Base-by-base conservation (phyloP, 805 yeast species). In the Zygotorulaspora florentina region DNA sequence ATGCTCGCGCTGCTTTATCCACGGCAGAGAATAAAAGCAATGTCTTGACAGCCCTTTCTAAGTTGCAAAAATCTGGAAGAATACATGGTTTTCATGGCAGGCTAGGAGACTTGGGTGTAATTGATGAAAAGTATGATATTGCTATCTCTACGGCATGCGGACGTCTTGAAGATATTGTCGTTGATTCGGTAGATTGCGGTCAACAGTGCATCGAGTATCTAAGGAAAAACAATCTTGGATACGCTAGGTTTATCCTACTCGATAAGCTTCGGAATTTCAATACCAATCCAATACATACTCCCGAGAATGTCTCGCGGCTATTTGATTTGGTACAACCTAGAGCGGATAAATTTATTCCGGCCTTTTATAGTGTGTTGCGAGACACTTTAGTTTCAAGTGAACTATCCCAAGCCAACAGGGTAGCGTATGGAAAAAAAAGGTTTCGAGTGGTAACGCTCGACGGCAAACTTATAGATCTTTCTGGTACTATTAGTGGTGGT, bases 401-500 rank as follows among this genome's bases (percentile, higher is more conserved):
- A 58, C 71, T 89, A 51, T 75, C 74, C 27, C 88, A 85, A 57
- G 99, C 99, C 1, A 85, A 87, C 52, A 69, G 75, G 34, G 93
- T 91, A 26, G 98, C 99, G 0, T 91, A 84, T 68, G 93, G 95
- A 1, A 71, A 73, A 13, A 80, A 73, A 54, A 72, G 98, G 56
- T 86, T 79, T 75, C 77, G 95, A 56, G 98, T 91, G 18, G 98
- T 95, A 0, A 89, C 98, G 0, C 64, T 89, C 8, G 95, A 87
- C 63, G 99, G 99, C 18, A 85, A 88, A 56, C 70, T 93, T 17
- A 91, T 93, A 46, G 97, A 90, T 57, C 80, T 83, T 12, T 85
- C 96, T 2, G 99, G 99, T 65, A 87, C 97, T 1, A 82, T 95
- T 83, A 81, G 95, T 39, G 99, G 99, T 57, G 99, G 99, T 67